phyloP scores from a whole-genome alignment of 306 rosid genomes.

The Castanea mollissima region DNA sequence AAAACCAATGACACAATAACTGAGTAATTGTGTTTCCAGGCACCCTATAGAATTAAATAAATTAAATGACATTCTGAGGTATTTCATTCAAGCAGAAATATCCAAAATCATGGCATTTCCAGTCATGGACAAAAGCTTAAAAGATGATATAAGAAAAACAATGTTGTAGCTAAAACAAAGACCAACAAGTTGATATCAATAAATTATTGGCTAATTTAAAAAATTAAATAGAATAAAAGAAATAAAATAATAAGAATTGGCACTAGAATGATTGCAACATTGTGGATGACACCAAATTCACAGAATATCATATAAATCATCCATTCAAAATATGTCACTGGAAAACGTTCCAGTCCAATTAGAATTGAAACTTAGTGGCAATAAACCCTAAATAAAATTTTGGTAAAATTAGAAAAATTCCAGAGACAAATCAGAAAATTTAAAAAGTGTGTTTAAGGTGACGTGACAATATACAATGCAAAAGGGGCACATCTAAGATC shows the following conservation, averaged over 20 bases:
- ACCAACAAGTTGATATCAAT: background rate
- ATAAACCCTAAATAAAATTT: background rate
- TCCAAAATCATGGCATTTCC: background rate
- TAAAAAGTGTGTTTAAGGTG: background rate
- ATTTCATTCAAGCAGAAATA: background rate
- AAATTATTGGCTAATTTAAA: background rate
- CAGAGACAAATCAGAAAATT: background rate
- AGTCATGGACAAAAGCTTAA: background rate
- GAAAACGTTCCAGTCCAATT: background rate
- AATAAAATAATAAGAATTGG: background rate
- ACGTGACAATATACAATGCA: background rate
- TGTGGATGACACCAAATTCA: background rate
- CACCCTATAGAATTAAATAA: background rate
- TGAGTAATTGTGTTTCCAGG: background rate
- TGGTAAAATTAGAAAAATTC: background rate
- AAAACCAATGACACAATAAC: background rate
- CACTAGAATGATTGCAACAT: background rate
- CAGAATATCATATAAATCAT: background rate
- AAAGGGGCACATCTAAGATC: background rate
- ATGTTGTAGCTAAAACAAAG: background rate
- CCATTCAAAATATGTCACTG: background rate
- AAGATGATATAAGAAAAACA: background rate
- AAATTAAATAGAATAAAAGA: background rate
- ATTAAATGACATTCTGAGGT: background rate
- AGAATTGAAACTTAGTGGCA: background rate